These are phyloP conservation scores for Breviolum minutum DNA, from an alignment of 73 alveolate species.

Conservation along the genomic window DNA sequence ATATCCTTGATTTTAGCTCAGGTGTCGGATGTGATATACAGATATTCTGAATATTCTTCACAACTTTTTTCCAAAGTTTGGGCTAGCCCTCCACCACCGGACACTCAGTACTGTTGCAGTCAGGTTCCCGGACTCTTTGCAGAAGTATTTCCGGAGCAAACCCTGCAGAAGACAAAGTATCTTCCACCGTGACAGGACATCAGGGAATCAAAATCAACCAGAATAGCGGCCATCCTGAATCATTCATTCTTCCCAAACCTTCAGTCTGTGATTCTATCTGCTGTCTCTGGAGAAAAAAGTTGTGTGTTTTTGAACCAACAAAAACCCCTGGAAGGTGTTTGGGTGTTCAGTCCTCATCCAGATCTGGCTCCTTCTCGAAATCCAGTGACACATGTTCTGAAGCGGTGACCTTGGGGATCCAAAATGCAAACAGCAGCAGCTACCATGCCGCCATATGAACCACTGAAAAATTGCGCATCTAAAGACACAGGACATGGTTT, in stretches of 20 bases:
- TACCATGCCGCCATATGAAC: too few species aligned
- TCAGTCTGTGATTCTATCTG: too few species aligned
- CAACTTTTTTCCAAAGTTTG: too few species aligned
- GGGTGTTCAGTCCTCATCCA: constrained; percentile 1
- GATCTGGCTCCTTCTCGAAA: constrained; percentile 53
- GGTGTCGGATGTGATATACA: too few species aligned
- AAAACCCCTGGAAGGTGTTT: neutral
- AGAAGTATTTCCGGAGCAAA: constrained; percentile 49
- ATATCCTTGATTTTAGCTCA: too few species aligned
- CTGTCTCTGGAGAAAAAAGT: too few species aligned
- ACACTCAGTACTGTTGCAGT: neutral
- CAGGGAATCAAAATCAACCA: too few species aligned
- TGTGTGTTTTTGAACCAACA: too few species aligned
- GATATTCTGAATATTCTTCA: too few species aligned
- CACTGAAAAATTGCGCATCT: too few species aligned
- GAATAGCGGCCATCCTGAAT: neutral
- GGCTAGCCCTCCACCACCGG: neutral
- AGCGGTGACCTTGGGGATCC: constrained; percentile 5
- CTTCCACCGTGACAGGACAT: too few species aligned
- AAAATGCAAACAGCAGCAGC: neutral
- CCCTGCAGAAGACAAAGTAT: neutral
- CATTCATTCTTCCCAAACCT: neutral
- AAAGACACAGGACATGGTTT: too few species aligned
- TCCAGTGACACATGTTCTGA: constrained; percentile 45
- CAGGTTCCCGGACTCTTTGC: constrained; percentile 41